Evolutionary conservation across 345 rosid genomes (phyloP).

Genomic region (Populus nigra): DNA sequence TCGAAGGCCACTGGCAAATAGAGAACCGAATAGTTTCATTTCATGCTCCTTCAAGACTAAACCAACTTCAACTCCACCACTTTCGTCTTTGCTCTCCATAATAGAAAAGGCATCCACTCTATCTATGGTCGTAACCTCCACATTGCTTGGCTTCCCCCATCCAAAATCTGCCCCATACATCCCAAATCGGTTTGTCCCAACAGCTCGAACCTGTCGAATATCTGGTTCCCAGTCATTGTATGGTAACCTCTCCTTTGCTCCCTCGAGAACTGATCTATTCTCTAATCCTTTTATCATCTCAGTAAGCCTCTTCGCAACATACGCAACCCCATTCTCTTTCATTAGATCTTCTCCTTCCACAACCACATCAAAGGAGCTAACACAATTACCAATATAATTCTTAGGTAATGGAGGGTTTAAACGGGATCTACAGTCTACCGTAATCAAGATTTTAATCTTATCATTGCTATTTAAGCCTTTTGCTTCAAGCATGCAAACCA

Average conservation of each 20-base stretch:
- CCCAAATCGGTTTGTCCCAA: background rate
- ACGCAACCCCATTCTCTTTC: no score
- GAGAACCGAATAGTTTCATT: background rate
- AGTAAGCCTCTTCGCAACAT: no score
- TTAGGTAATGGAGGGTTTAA: conserved; percentile 38
- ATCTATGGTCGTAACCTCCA: conserved; percentile 8
- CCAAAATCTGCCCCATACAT: conserved; percentile 12
- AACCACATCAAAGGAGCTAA: background rate
- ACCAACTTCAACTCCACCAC: conserved; percentile 38
- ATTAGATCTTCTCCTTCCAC: conserved; percentile 4
- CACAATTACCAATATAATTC: conserved; percentile 46
- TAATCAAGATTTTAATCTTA: conserved; percentile 9
- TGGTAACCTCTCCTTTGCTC: no score
- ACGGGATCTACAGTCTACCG: conserved; percentile 35
- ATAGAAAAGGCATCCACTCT: conserved; percentile 25
- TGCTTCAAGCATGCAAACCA: conserved; percentile 12
- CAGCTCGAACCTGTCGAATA: background rate
- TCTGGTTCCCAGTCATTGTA: no score
- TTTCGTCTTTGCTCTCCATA: conserved; percentile 26
- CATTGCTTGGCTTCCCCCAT: conserved; percentile 8
- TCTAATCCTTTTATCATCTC: no score
- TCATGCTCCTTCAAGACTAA: conserved; percentile 7
- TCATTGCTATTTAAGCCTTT: conserved; percentile 17
- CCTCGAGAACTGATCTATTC: no score
- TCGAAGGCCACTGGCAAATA: background rate